Evolutionary conservation across 192 early-diverging fungal genomes (phyloP).

Genomic region (Coemansia sp.): DNA sequence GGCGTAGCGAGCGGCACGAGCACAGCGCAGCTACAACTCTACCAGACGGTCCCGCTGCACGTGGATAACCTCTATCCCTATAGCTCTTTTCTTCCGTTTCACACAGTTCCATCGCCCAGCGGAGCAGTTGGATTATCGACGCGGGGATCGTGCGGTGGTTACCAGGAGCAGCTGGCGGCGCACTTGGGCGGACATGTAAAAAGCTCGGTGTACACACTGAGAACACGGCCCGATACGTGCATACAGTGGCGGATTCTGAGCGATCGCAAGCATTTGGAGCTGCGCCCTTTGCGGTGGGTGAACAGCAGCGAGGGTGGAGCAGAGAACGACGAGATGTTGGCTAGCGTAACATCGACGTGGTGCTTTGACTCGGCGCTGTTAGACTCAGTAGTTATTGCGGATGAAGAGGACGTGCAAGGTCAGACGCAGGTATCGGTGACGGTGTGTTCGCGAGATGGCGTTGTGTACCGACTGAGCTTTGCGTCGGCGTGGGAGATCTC

Average conservation of each 20-base stretch:
- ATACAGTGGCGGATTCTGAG: constrained; percentile 45
- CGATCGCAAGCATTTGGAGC: constrained; percentile 34
- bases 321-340: neutral
- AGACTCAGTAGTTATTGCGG: constrained; percentile 15
- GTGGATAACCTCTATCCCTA: constrained; percentile 47
- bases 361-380: constrained; percentile 31
- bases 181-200: constrained; percentile 24
- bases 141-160: neutral
- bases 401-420: constrained; percentile 15
- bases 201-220: constrained; percentile 34
- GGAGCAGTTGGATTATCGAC: neutral
- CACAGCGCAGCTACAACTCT: constrained; percentile 30
- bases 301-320: neutral
- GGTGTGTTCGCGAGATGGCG: constrained; percentile 25
- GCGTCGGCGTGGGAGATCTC: constrained; percentile 38
- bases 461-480: constrained; percentile 35
- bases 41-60: constrained; percentile 31
- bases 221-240: constrained; percentile 39
- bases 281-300: constrained; percentile 45
- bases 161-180: constrained; percentile 21
- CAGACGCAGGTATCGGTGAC: constrained; percentile 11
- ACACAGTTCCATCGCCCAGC: constrained; percentile 27
- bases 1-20: neutral
- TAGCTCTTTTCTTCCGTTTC: constrained; percentile 18
- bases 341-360: constrained; percentile 30